Evolutionary conservation across 805 yeast species (phyloP), one percentile per base, ranked within the genome.

Genomic region (Starmerella sirachaensis): DNA sequence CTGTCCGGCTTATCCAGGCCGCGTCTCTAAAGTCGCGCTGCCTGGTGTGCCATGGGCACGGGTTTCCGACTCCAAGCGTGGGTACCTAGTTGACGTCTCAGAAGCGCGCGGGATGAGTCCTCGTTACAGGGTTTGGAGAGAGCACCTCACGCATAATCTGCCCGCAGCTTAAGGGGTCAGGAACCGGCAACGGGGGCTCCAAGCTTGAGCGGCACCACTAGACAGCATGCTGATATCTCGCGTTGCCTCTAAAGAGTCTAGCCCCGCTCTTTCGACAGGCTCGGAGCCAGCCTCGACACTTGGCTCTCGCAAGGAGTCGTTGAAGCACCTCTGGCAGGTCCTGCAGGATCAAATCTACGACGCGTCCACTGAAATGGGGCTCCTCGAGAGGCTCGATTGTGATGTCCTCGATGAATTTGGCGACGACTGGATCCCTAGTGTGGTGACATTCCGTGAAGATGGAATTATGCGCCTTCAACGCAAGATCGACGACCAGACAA

Each of bases 381-480:
- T 37, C 22, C 18, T 28, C 13, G 18, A 32, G 8, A 31, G 32
- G 12, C 33, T 46, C 17, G 32, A 25, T 3, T 43, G 49, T 21
- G 33, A 37, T 12, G 36, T 47, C 13, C 41, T 48, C 25, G 48
- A 40, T 26, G 41, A 31, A 16, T 28, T 37, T 22, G 47, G 43
- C 14, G 17, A 23, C 17, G 42, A 36, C 12, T 47, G 55, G 53
- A 20, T 41, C 5, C 35, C 42, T 8, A 36, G 42, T 12, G 17
- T 18, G 1, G 40, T 40, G 1, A 13, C 13, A 5, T 32, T 50
- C 12, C 22, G n/a, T 4, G 23, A 18, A 2, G 46, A 40, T 16
- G 44, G 39, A 1, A 26, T 36, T 20, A 36, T 46, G 9, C 25
- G 20, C 12, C 32, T 49, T 8, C 31, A 29, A 13, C 38, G 31